Base-by-base conservation (phyloP, 352 stramenopile genomes). In the Phytophthora pseudosyringae region DNA sequence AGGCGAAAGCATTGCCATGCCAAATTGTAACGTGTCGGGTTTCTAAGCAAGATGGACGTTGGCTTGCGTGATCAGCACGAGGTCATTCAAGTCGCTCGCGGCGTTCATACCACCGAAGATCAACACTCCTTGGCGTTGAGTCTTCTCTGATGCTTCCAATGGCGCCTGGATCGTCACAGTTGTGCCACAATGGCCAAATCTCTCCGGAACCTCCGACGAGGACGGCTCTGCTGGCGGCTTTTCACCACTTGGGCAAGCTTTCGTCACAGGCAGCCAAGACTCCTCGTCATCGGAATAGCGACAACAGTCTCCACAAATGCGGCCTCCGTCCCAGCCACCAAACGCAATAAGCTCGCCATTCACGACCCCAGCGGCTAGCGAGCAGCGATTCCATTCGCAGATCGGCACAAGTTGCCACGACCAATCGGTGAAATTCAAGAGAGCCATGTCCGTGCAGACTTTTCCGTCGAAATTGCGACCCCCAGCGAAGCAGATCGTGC, bases 71-170 rank as follows among this genome's bases (percentile, higher is more conserved):
- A 82, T 74, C n/a, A 78, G 33, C 12, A 71, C 55, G 33, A 71
- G 46, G 45, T 78, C 78, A 50, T 80, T 70, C 69, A 86, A 48
- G 49, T 87, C 80, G 28, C 36, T 64, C 40, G 76, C 67, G 18
- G 74, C 76, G 49, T 81, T 78, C 74, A 90, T 88, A 2, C 81
- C 81, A 26, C 81, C 81, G 54, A 90, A 88, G 15, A 90, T 51
- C 7, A 90, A 54, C 48, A 90, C 41, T 8, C 58, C 68, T 53
- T 73, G 18, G 9, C n/a, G 35, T 46, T 25, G 13, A 10, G 9
- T 50, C 48, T 74, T 74, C 2, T 59, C 36, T 15, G 12, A 43
- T 32, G 9, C 1, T 33, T 18, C 28, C 1, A 15, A 48, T 8
- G 41, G 13, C 4, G 36, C 15, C 9, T 61, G 12, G 7, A 73